Conservation (phyloP, 768 basidiomycete genomes). For the Collybia mongolica region DNA sequence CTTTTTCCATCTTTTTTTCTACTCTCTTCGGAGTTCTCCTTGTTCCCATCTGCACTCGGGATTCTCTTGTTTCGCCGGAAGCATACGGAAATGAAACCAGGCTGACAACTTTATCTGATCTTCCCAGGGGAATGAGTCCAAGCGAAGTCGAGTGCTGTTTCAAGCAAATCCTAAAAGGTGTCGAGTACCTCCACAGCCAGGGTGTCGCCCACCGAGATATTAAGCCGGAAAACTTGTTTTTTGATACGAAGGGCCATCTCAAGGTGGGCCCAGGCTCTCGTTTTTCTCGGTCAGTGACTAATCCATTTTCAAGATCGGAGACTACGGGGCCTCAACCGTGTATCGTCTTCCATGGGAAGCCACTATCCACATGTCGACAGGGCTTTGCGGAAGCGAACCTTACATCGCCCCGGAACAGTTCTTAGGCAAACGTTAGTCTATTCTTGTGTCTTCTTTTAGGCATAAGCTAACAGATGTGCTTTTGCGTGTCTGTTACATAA, state of each 20-base stretch:
- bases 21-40: conserved; percentile 4
- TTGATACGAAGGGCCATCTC: conserved; percentile 88
- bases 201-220: conserved; percentile 98
- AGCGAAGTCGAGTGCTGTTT: conserved; percentile 97
- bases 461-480: conserved; percentile 37
- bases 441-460: conserved; percentile 26
- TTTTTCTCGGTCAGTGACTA: neutral
- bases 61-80: neutral
- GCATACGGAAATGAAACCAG: conserved; percentile 9
- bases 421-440: conserved; percentile 84
- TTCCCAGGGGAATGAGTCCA: conserved; percentile 65
- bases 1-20: conserved; percentile 2
- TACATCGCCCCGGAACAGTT: conserved; percentile 99
- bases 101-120: conserved; percentile 6
- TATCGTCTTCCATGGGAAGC: conserved; percentile 98
- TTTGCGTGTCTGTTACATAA: conserved; percentile 17
- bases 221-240: conserved; percentile 97
- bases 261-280: conserved; percentile 55
- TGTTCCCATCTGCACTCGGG: neutral
- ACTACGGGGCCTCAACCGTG: conserved; percentile 99
- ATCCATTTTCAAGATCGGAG: conserved; percentile 70
- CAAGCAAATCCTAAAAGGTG: conserved; percentile 90
- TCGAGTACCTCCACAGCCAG: conserved; percentile 91
- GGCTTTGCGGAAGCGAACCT: conserved; percentile 95
- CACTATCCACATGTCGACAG: conserved; percentile 95